Evolutionary conservation across 108 stramenopile genomes (phyloP).

Genomic region (Skeletonema marinoi): DNA sequence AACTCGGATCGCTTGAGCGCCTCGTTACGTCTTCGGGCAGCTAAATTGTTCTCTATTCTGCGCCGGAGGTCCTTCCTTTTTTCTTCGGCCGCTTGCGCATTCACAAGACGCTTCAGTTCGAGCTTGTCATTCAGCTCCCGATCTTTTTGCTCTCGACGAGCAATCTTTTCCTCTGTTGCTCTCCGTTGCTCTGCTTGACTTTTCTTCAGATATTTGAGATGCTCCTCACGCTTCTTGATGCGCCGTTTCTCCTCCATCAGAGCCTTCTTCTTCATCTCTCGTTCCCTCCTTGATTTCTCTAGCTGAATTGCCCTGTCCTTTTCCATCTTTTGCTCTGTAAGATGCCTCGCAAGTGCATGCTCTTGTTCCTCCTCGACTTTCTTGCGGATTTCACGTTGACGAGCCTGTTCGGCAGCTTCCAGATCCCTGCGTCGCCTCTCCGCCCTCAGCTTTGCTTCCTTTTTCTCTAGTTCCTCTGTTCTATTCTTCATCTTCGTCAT

Average conservation of each 20-base stretch:
- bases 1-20: constrained; percentile 8
- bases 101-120: constrained; percentile 31
- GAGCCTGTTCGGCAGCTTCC: constrained; percentile 26
- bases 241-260: constrained; percentile 15
- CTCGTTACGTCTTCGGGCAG: constrained; percentile 12
- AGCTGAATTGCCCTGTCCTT: constrained; percentile 21
- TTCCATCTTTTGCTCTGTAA: constrained; percentile 20
- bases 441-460: constrained; percentile 17
- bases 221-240: constrained; percentile 10
- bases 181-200: constrained; percentile 18
- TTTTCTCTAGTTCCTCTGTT: constrained; percentile 16
- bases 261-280: constrained; percentile 14
- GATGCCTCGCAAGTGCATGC: constrained; percentile 1
- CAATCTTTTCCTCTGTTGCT: constrained; percentile 22
- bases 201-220: constrained; percentile 5
- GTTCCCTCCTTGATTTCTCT: constrained; percentile 6
- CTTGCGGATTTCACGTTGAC: constrained; percentile 27
- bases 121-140: constrained; percentile 21
- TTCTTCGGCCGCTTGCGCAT: constrained; percentile 27
- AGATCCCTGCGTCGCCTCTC: constrained; percentile 22
- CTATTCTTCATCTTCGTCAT: constrained; percentile 25
- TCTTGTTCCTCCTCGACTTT: constrained; percentile 20
- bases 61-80: constrained; percentile 15
- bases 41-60: constrained; percentile 21
- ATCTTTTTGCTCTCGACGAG: constrained; percentile 13